Percentiles rank a stretch among this genome's conserved stretches.
phyloP scores from a whole-genome alignment of 352 stramenopile species.

The Phytopythium chamaehyphon region DNA sequence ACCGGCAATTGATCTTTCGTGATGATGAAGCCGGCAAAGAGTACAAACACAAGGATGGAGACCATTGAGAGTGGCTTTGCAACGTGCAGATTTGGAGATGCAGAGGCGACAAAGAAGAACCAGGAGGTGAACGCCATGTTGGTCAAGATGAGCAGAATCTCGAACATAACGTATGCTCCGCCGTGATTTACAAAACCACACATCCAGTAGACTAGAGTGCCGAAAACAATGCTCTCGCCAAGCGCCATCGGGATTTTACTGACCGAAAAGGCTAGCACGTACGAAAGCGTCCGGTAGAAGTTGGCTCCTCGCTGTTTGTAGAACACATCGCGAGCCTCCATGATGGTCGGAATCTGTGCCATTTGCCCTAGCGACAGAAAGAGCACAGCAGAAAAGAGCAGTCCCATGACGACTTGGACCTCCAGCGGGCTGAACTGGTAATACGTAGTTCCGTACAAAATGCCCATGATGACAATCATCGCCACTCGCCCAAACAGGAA shows the following conservation, averaged over 20 bases:
- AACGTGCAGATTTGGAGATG: slow-evolving; percentile 21
- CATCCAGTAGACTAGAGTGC: slow-evolving; percentile 80
- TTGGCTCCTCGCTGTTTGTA: slow-evolving; percentile 80
- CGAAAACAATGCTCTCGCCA: slow-evolving; percentile 68
- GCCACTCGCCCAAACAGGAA: slow-evolving; percentile 25
- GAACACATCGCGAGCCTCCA: slow-evolving; percentile 52
- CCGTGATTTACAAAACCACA: slow-evolving; percentile 34
- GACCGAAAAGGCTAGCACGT: slow-evolving; percentile 37
- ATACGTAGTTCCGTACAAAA: slow-evolving; percentile 30
- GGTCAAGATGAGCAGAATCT: slow-evolving; percentile 22
- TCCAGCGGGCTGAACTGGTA: slow-evolving; percentile 34
- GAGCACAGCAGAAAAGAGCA: slow-evolving; percentile 66
- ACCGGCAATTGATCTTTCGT: slow-evolving; percentile 30
- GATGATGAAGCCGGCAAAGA: slow-evolving; percentile 37
- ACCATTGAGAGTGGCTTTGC: slow-evolving; percentile 32
- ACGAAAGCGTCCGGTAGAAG: slow-evolving; percentile 71
- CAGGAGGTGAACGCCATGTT: slow-evolving; percentile 37
- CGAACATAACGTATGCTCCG: slow-evolving; percentile 31
- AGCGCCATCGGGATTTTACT: slow-evolving; percentile 29
- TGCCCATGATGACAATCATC: slow-evolving; percentile 34
- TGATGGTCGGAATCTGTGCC: slow-evolving; percentile 57
- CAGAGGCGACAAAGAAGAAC: slow-evolving; percentile 34
- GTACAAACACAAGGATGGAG: slow-evolving; percentile 26
- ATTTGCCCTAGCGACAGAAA: slow-evolving; percentile 66
- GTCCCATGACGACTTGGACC: slow-evolving; percentile 46